These are phyloP conservation scores for Debaryomyces maramus DNA, from an alignment of 805 yeast genomes.

Conservation along the genomic window DNA sequence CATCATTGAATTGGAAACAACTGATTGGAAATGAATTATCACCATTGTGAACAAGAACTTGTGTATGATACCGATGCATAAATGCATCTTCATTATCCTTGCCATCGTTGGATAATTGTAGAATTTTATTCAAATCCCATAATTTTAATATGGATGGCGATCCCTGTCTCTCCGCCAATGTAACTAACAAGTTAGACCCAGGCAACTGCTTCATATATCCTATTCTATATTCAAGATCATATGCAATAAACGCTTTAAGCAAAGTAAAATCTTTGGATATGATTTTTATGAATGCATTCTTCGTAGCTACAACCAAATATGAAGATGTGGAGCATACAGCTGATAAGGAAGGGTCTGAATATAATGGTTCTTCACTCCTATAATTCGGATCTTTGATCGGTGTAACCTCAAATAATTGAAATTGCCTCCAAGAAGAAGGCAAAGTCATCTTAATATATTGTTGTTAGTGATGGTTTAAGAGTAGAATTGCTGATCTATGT, in stretches of 20 bases:
- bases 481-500: too few relatives aligned
- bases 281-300: slow-evolving; percentile 54
- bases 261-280: slow-evolving; percentile 51
- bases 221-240: slow-evolving; percentile 63
- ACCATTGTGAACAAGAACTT: slow-evolving; percentile 65
- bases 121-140: slow-evolving; percentile 65
- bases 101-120: not conserved
- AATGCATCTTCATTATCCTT: not conserved
- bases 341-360: slow-evolving; percentile 74
- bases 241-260: slow-evolving; percentile 56
- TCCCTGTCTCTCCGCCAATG: slow-evolving; percentile 76
- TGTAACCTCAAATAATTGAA: slow-evolving; percentile 78
- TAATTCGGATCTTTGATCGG: slow-evolving; percentile 84
- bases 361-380: slow-evolving; percentile 61
- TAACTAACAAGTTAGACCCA: slow-evolving; percentile 54
- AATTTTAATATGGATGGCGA: slow-evolving; percentile 65
- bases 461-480: too few relatives aligned
- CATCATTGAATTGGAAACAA: slow-evolving; percentile 53
- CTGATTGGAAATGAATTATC: slow-evolving; percentile 78
- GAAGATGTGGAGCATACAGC: slow-evolving; percentile 60
- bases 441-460: slow-evolving; percentile 8
- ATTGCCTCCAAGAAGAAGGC: slow-evolving; percentile 62
- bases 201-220: slow-evolving; percentile 53
- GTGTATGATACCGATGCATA: slow-evolving; percentile 52
- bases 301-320: slow-evolving; percentile 59